These are phyloP conservation scores for Quercus phellos DNA, from an alignment of 331 rosid species.

Conservation along the genomic window DNA sequence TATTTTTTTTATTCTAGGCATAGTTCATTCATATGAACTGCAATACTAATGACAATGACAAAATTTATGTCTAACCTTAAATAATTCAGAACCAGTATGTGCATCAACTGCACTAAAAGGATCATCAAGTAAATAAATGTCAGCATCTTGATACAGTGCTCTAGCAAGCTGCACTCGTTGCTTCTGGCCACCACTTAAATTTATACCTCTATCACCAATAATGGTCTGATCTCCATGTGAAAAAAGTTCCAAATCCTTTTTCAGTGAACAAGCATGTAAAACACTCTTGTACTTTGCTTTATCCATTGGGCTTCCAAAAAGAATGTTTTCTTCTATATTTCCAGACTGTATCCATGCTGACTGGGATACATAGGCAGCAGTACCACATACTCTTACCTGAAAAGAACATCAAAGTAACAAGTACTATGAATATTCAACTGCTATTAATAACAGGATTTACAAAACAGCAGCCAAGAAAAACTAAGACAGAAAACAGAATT, in stretches of 20 bases:
- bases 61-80: constrained; percentile 55
- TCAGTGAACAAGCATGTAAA: constrained; percentile 81
- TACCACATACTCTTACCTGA: constrained; percentile 86
- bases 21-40: constrained; percentile 22
- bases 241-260: constrained; percentile 82
- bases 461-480: constrained; percentile 12
- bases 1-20: neutral
- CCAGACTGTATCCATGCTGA: constrained; percentile 98
- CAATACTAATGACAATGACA: constrained; percentile 16
- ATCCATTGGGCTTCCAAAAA: constrained; percentile 83
- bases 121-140: constrained; percentile 93
- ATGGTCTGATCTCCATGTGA: constrained; percentile 95
- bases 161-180: constrained; percentile 98
- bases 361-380: constrained; percentile 88
- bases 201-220: constrained; percentile 96
- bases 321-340: constrained; percentile 87
- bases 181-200: constrained; percentile 96
- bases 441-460: neutral
- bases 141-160: constrained; percentile 97
- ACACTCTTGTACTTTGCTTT: constrained; percentile 90
- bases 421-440: constrained; percentile 3
- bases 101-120: constrained; percentile 99
- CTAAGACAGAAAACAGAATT: constrained; percentile 12
- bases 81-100: constrained; percentile 92
- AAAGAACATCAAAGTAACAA: constrained; percentile 20